Percentiles rank a stretch among this genome's conserved stretches.
These are phyloP conservation scores for Penicillium coffeae DNA, from an alignment of 495 filamentous ascomycete species.

Conservation along the genomic window DNA sequence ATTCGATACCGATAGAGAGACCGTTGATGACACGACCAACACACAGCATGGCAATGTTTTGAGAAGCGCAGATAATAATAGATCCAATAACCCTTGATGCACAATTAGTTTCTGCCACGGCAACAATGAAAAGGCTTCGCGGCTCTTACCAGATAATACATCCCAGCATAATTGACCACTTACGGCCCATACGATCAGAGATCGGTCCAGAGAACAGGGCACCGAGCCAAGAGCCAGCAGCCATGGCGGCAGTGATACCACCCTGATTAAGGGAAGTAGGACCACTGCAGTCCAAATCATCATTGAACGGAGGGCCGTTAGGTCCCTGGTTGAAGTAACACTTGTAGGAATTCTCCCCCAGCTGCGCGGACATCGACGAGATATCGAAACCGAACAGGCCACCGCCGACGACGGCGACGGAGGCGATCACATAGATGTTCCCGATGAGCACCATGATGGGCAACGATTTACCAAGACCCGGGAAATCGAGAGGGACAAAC, in stretches of 20 bases:
- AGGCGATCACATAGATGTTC: conserved; percentile 71
- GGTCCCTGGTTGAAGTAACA: conserved; percentile 60
- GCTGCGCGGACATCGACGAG: conserved; percentile 76
- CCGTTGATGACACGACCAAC: conserved; percentile 77
- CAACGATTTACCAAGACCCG: neutral
- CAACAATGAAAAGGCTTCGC: no score
- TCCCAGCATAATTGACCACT: conserved; percentile 61
- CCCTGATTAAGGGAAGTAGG: conserved; percentile 49
- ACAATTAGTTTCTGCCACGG: conserved; percentile 5
- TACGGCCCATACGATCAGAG: conserved; percentile 65
- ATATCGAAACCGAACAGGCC: conserved; percentile 82
- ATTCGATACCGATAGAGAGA: conserved; percentile 70
- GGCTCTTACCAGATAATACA: conserved; percentile 57
- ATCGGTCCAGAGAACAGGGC: conserved; percentile 63
- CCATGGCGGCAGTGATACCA: conserved; percentile 67
- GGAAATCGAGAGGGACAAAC: neutral
- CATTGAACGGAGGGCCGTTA: conserved; percentile 19
- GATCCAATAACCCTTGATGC: conserved; percentile 54
- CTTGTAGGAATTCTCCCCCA: conserved; percentile 52
- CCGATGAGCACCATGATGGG: conserved; percentile 10
- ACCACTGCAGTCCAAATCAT: conserved; percentile 37
- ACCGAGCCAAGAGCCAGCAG: conserved; percentile 71
- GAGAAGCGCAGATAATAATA: conserved; percentile 64
- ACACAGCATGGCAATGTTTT: conserved; percentile 70
- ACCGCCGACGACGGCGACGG: conserved; percentile 73